phyloP scores from a whole-genome alignment of 345 rosid genomes.

The Citrus trifoliata region DNA sequence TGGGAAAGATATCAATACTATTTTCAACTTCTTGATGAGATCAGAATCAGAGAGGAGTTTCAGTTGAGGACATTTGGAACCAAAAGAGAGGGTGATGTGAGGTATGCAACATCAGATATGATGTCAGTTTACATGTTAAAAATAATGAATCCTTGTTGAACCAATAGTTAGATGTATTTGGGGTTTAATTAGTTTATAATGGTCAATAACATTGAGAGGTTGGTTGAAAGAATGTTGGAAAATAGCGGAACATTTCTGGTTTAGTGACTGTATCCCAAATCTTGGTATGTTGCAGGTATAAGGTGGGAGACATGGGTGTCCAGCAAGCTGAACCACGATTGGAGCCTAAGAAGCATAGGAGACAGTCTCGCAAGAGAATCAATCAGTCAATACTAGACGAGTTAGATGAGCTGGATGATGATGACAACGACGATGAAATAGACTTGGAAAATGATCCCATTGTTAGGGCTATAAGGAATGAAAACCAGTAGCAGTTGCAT shows the following conservation, averaged over 20 bases:
- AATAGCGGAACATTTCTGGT: background rate
- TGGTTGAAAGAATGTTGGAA: background rate
- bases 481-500: slow-evolving; percentile 20
- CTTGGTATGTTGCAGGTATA: slow-evolving; percentile 46
- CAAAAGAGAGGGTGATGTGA: slow-evolving; percentile 79
- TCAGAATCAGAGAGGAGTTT: slow-evolving; percentile 82
- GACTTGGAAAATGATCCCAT: slow-evolving; percentile 60
- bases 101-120: slow-evolving; percentile 37
- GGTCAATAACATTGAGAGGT: background rate
- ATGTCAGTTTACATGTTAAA: background rate
- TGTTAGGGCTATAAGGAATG: slow-evolving; percentile 48
- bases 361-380: slow-evolving; percentile 69
- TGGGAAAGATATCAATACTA: slow-evolving; percentile 88
- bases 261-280: background rate
- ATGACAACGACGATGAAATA: slow-evolving; percentile 26
- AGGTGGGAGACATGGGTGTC: slow-evolving; percentile 73
- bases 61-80: slow-evolving; percentile 88
- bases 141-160: background rate
- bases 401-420: slow-evolving; percentile 56
- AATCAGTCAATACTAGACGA: slow-evolving; percentile 66
- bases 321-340: slow-evolving; percentile 82
- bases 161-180: background rate
- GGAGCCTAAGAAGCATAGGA: slow-evolving; percentile 78
- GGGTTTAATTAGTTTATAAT: background rate
- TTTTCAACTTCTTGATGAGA: slow-evolving; percentile 83